phyloP scores from a whole-genome alignment of 345 rosid genomes.

The Erysimum cheiranthoides region DNA sequence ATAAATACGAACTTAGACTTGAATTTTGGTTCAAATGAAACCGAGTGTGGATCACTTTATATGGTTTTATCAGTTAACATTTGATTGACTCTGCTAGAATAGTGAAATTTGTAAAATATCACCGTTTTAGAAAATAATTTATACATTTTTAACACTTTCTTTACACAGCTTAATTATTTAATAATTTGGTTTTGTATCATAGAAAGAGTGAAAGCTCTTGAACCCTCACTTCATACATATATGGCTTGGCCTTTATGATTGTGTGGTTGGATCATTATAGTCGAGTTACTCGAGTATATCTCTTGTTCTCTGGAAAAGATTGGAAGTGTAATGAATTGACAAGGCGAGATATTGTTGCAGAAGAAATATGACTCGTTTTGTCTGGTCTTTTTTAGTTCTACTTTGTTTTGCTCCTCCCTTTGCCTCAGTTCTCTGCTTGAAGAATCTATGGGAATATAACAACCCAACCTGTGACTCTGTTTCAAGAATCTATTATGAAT shows the following conservation, averaged over 20 bases:
- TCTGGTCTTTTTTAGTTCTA: not conserved
- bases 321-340: conserved; percentile 3
- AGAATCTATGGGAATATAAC: not conserved
- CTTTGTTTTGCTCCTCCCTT: conserved; percentile 7
- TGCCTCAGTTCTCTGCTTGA: conserved; percentile 2
- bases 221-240: not conserved
- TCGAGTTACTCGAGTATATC: not conserved
- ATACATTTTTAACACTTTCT: not conserved
- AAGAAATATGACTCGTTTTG: not conserved
- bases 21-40: not conserved
- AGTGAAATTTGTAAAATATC: not conserved
- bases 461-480: not conserved
- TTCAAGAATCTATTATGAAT: conserved; percentile 16
- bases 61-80: not conserved
- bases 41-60: not conserved
- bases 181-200: not conserved
- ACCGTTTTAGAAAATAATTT: not conserved
- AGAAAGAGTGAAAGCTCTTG: not conserved
- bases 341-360: conserved; percentile 10
- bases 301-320: conserved; percentile 4
- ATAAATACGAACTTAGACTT: not conserved
- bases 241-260: no score
- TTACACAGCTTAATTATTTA: not conserved
- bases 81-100: not conserved
- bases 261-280: not conserved